Evolutionary conservation across 352 stramenopile genomes (phyloP), one percentile per base, ranked within the genome.

Genomic region (Phytophthora sojae): DNA sequence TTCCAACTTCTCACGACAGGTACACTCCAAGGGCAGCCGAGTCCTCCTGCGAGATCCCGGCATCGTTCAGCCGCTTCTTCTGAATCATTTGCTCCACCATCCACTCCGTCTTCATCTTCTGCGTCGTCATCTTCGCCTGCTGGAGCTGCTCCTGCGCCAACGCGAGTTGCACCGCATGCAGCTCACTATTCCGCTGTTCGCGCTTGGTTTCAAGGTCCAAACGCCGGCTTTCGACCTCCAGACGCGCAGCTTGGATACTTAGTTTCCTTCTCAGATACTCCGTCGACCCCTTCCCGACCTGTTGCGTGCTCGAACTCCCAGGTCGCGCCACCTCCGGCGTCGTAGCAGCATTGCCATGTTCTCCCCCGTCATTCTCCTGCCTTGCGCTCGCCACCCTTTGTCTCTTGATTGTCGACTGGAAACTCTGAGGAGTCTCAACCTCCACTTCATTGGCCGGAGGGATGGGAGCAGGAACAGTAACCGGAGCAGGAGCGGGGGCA

Each of bases 111-210:
- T 77, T 82, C 52, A 86, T 75, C 65, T 86, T 88, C 50, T 86
- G 78, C 7, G 78, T 86, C 4, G 63, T 61, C 53, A 86, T 55
- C 32, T 82, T 81, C 15, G 78, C 76, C 44, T 88, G 81, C 17
- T 85, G 77, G n/a, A 88, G 58, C 67, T 88, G 79, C 32, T 88
- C 80, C 65, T 83, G 73, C 15, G 79, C 81, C 50, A 88, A 64
- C 26, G 75, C 74, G 23, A 88, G 49, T 50, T 88, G 81, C 54
- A 88, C 76, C 2, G 68, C 64, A 63, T 88, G 78, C 35, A 86
- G 26, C 49, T 86, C 76, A 4, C 59, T 72, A 30, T 67, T 71
- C 0, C 78, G 70, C 52, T 79, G 66, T 39, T 83, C 79, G 15
- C 76, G 76, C 57, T 86, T 85, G 2, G 39, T 69, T 73, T 88